A percentile compares a stretch with the other conserved stretches of the same genome.
phyloP scores from a whole-genome alignment of 371 early-diverging fungal genomes.

The Dentiscutata heterogama region DNA sequence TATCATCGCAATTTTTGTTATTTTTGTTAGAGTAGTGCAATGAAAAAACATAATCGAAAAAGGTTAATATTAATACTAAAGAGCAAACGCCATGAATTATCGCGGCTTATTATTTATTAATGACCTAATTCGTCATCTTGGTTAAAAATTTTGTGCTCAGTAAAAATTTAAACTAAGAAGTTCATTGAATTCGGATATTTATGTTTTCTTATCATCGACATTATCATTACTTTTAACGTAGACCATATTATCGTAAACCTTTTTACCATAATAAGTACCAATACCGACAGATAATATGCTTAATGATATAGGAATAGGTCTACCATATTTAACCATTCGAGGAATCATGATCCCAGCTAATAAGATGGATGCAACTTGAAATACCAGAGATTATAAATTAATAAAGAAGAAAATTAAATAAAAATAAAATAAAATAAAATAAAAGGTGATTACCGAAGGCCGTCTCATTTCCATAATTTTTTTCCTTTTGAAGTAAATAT shows the following conservation, averaged over 20 bases:
- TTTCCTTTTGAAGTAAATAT: slow-evolving; percentile 14
- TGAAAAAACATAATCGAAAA: too few relatives aligned
- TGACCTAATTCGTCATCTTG: too few relatives aligned
- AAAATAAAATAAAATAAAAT: background rate
- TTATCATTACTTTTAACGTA: too few relatives aligned
- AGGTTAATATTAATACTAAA: too few relatives aligned
- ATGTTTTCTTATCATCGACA: too few relatives aligned
- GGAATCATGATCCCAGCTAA: slow-evolving; percentile 28
- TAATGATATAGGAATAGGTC: slow-evolving; percentile 26
- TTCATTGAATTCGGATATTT: too few relatives aligned
- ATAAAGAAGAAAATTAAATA: background rate
- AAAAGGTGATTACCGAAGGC: slow-evolving; percentile 19
- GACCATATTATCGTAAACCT: slow-evolving; percentile 23
- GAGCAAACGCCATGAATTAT: too few relatives aligned
- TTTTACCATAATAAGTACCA: slow-evolving; percentile 41
- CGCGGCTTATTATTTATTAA: too few relatives aligned
- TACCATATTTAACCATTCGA: background rate
- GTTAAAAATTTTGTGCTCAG: too few relatives aligned
- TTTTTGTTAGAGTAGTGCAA: too few relatives aligned
- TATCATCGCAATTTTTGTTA: too few relatives aligned
- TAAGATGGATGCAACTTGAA: slow-evolving; percentile 29
- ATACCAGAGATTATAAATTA: background rate
- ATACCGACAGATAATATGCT: slow-evolving; percentile 32
- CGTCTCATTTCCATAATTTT: slow-evolving; percentile 29
- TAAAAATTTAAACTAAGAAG: too few relatives aligned